Conservation (phyloP, 257 asterid species). For the Gynochthodes officinalis region DNA sequence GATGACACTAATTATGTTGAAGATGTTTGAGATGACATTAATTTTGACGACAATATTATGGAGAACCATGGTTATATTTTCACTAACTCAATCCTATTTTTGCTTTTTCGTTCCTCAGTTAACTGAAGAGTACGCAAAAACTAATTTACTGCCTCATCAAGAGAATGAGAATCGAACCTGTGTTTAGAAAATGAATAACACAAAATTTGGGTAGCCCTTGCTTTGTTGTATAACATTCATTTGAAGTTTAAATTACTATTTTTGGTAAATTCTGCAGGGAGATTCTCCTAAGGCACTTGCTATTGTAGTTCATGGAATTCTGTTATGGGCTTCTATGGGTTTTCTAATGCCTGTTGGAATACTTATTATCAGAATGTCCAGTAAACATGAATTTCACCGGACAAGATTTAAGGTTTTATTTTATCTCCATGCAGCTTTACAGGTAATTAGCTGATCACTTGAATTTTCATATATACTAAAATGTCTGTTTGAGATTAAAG, state of each 20-base stretch:
- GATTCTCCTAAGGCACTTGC: slow-evolving; percentile 38
- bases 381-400: slow-evolving; percentile 28
- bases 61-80: no score
- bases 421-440: slow-evolving; percentile 58
- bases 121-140: no score
- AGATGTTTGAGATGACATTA: background rate
- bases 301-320: slow-evolving; percentile 66
- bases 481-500: background rate
- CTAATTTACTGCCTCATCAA: no score
- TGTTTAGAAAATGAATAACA: background rate
- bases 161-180: no score
- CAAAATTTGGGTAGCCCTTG: background rate
- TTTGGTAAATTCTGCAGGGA: slow-evolving; percentile 35
- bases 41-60: no score
- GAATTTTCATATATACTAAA: background rate
- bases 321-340: slow-evolving; percentile 82
- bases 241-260: no score
- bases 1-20: background rate
- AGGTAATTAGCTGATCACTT: slow-evolving; percentile 36
- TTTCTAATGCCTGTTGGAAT: slow-evolving; percentile 74
- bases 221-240: background rate
- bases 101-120: no score
- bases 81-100: no score
- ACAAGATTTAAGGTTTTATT: slow-evolving; percentile 47
- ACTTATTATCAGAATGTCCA: slow-evolving; percentile 58